A percentile compares a stretch with the other conserved stretches of the same genome.
phyloP scores from a whole-genome alignment of 1,139 yeast species.

The Geotrichum aggregatum region DNA sequence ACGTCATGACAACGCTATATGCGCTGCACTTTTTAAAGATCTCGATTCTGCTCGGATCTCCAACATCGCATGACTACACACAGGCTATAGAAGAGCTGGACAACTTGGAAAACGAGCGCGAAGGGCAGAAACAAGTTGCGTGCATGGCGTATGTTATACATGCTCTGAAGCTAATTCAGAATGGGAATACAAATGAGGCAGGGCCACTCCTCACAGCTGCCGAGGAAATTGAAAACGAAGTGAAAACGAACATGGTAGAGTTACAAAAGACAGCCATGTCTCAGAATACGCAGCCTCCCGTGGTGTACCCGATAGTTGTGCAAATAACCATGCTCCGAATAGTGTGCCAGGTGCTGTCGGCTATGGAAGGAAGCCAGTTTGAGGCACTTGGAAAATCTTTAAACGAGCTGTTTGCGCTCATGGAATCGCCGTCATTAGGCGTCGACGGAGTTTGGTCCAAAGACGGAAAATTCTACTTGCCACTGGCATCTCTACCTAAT shows the following conservation, averaged over 20 bases:
- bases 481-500: background rate
- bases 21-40: conserved; percentile 11
- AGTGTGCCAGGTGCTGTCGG: conserved; percentile 11
- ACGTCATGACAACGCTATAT: conserved; percentile 6
- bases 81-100: conserved; percentile 18
- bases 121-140: conserved; percentile 14
- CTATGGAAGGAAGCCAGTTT: conserved; percentile 7
- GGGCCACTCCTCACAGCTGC: conserved; percentile 3
- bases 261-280: background rate
- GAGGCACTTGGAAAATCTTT: conserved; percentile 9
- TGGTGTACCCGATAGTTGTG: conserved; percentile 7
- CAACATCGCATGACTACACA: conserved; percentile 10
- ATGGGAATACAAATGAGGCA: conserved; percentile 7
- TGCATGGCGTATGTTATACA: conserved; percentile 17
- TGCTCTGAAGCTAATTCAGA: conserved; percentile 18
- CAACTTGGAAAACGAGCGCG: conserved; percentile 12
- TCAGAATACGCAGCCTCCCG: background rate
- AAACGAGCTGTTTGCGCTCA: conserved; percentile 4
- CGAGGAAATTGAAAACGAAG: conserved; percentile 12
- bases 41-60: conserved; percentile 10
- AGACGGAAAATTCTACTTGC: conserved; percentile 13
- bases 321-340: conserved; percentile 17
- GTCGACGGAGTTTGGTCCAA: conserved; percentile 12
- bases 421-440: conserved; percentile 3
- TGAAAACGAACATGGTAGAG: background rate